Conservation (phyloP, 306 rosid genomes). For the Dalbergia cochinchinensis region DNA sequence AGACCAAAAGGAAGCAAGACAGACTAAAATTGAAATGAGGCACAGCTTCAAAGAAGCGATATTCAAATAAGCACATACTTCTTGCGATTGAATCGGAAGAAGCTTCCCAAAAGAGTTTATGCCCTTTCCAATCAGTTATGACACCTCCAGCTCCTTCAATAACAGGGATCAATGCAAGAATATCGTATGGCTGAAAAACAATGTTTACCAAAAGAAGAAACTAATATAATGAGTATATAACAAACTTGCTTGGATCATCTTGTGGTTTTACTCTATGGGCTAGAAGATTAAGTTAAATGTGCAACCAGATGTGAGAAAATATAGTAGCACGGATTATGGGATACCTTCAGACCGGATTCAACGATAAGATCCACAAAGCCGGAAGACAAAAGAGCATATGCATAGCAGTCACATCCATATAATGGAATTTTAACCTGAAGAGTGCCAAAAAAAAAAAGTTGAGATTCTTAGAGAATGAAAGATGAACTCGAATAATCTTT, state of each 20-base stretch:
- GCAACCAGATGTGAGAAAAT: constrained; percentile 25
- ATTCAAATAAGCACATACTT: constrained; percentile 57
- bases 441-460: constrained; percentile 26
- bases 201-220: constrained; percentile 19
- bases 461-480: no score
- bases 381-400: constrained; percentile 91
- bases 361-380: constrained; percentile 95
- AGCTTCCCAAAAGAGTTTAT: constrained; percentile 85
- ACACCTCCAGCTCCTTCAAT: constrained; percentile 96
- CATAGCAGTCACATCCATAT: constrained; percentile 98
- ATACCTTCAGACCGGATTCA: constrained; percentile 94
- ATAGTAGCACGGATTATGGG: not conserved
- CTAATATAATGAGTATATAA: constrained; percentile 9
- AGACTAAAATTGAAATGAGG: constrained; percentile 5
- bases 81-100: constrained; percentile 67
- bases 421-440: constrained; percentile 88
- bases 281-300: constrained; percentile 27
- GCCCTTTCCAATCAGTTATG: constrained; percentile 96
- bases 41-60: not conserved
- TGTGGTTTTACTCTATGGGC: constrained; percentile 4
- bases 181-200: constrained; percentile 84
- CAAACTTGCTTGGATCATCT: constrained; percentile 36
- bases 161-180: constrained; percentile 87
- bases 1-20: constrained; percentile 13
- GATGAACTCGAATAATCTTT: no score